Evolutionary conservation across 176 grass and related monocot species (phyloP), one percentile per base, ranked within the genome.

Genomic region (Juncus effusus): DNA sequence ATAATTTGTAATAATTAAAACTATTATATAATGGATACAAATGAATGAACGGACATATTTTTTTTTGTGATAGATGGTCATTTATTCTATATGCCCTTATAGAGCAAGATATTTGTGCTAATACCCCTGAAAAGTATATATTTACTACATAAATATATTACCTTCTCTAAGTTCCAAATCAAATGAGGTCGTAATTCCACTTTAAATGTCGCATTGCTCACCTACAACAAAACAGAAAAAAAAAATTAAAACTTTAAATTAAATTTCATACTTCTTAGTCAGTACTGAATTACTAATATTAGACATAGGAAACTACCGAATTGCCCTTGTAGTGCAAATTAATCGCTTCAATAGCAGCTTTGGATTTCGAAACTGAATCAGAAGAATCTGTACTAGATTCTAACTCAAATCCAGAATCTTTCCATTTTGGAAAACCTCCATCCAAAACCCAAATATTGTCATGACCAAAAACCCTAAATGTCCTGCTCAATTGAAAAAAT

Each of bases 361-460:
- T 80, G 35, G 75, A 70, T 65, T 79, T 89, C 7, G 66, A 62
- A 84, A 80, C 19, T 78, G 61, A 47, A 76, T 86, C 74, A 45
- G 47, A 69, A 73, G 78, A 68, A 57, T 28, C n/a, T 19, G 54
- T 54, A 38, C 42, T 61, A 41, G 72, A 77, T 75, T 71, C 77
- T 28, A 93, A 40, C 60, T 82, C 69, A 42, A 90, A 95, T 59
- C 83, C 90, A 73, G 88, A 82, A 82, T 53, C 68, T 61, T 7
- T 69, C 94, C 94, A 99, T 36, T 76, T 81, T 76, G 94, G 94
- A 72, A 99, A 89, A 70, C 83, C 94, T 78, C 88, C 88, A 67
- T 99, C 85, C 79, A 99, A 69, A 28, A 93, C 85, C 88, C 88
- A 93, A 69, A 99, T 81, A 44, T 93, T 67, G 58, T 78, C 75